Conservation (phyloP, 2,329 filamentous ascomycete genomes). For the Aspergillus ochraceoroseus region DNA sequence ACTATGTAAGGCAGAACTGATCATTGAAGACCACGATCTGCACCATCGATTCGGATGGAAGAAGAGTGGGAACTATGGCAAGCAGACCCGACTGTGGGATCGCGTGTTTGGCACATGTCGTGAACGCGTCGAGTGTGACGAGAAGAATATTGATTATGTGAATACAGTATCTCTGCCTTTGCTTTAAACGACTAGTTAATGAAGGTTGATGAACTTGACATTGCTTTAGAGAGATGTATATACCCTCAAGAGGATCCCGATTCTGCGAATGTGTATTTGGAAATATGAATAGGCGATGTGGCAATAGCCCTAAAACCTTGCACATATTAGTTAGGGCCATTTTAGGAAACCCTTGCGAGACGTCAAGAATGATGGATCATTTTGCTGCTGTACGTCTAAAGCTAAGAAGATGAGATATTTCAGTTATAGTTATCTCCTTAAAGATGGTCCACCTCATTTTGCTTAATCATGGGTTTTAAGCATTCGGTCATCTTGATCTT, state of each 20-base stretch:
- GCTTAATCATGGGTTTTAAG: too few relatives aligned
- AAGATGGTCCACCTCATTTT: too few relatives aligned
- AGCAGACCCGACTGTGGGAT: conserved; percentile 41
- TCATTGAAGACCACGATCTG: conserved; percentile 44
- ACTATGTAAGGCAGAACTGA: conserved; percentile 34
- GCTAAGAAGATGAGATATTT: too few relatives aligned
- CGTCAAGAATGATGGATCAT: too few relatives aligned
- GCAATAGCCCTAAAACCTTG: background rate
- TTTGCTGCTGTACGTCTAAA: too few relatives aligned
- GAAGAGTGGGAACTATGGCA: conserved; percentile 40
- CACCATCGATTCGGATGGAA: conserved; percentile 40
- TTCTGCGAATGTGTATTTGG: background rate
- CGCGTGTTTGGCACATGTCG: conserved; percentile 34
- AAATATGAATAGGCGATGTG: background rate
- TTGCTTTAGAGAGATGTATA: conserved; percentile 2
- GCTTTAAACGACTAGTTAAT: conserved; percentile 13
- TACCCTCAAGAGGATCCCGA: background rate
- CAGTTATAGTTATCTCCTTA: too few relatives aligned
- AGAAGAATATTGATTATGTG: conserved; percentile 32
- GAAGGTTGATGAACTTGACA: background rate
- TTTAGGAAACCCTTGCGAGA: conserved; percentile 9
- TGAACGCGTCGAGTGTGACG: conserved; percentile 35
- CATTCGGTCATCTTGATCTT: too few relatives aligned
- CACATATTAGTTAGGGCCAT: background rate
- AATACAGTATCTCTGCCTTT: conserved; percentile 29